These are phyloP conservation scores for Diaporthe sp. DNA, from an alignment of 2,329 filamentous ascomycete genomes.

Conservation along the genomic window DNA sequence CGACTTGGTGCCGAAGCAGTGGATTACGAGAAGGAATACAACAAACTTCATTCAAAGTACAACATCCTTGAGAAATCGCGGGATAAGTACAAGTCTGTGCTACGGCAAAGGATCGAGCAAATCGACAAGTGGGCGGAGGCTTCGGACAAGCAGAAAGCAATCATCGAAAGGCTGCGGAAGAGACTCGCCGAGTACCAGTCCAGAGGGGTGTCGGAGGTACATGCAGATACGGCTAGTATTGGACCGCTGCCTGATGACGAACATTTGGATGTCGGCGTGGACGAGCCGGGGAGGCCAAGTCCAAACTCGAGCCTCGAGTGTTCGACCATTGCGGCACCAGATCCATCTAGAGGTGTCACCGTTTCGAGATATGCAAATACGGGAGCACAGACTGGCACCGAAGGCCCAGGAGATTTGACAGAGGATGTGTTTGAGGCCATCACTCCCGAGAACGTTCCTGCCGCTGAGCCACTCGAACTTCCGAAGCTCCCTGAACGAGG, in stretches of 20 bases:
- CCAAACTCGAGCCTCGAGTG: neutral
- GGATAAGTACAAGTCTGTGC: constrained; percentile 56
- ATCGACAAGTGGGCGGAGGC: constrained; percentile 62
- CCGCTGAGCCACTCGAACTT: constrained; percentile 44
- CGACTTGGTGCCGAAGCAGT: neutral
- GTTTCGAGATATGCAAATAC: neutral
- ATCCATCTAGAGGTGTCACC: neutral
- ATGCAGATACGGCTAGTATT: neutral
- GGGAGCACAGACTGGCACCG: neutral
- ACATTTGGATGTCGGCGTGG: neutral
- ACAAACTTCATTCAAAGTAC: constrained; percentile 57
- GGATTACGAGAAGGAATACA: constrained; percentile 41
- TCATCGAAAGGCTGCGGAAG: constrained; percentile 59
- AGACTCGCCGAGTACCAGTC: constrained; percentile 44
- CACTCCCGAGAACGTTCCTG: neutral
- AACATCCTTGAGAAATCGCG: constrained; percentile 57
- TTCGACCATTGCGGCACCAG: neutral
- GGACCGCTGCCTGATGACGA: neutral
- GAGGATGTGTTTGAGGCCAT: constrained; percentile 20
- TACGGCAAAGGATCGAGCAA: constrained; percentile 58
- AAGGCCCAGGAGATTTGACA: neutral
- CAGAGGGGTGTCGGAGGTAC: neutral
- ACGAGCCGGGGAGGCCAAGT: constrained; percentile 1
- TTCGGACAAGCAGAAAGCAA: constrained; percentile 58
- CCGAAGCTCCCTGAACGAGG: constrained; percentile 49